phyloP scores from a whole-genome alignment of 1,284 basidiomycete species.

The Marasmius sp. region DNA sequence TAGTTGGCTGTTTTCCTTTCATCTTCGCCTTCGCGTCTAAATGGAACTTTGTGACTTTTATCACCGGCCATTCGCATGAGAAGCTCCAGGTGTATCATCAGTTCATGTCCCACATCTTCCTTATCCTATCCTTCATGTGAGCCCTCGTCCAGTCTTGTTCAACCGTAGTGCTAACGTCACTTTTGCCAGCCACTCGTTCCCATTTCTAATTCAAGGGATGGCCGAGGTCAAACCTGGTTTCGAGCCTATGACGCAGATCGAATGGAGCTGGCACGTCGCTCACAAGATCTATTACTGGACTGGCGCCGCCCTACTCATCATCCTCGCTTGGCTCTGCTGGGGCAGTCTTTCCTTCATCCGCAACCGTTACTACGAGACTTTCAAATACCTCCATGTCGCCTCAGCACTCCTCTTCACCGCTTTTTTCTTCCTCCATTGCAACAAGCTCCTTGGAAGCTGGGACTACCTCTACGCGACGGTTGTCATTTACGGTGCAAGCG shows the following conservation, averaged over 20 bases:
- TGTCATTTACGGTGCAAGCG: neutral
- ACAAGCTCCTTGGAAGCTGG: conserved; percentile 4
- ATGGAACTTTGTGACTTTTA: conserved; percentile 4
- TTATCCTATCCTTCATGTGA: neutral
- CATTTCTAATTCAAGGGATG: neutral
- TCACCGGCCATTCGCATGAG: conserved; percentile 4
- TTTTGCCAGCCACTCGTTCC: neutral
- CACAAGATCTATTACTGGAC: conserved; percentile 4
- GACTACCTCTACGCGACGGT: conserved; percentile 1
- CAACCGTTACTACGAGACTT: neutral
- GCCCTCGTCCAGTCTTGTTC: neutral
- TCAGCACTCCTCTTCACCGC: neutral
- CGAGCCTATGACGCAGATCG: neutral
- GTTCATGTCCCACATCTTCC: conserved; percentile 3
- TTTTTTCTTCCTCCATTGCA: conserved; percentile 4
- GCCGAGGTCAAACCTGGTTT: neutral
- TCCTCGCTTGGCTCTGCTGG: conserved; percentile 3
- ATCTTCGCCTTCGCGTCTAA: conserved; percentile 1
- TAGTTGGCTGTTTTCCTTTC: conserved; percentile 2
- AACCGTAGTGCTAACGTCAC: neutral
- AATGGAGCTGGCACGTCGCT: conserved; percentile 3
- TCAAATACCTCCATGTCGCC: conserved; percentile 4
- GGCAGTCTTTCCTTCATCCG: conserved; percentile 1
- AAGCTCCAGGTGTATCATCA: conserved; percentile 5
- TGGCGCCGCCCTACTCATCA: neutral